A percentile compares a stretch with the other conserved stretches of the same genome.
Conservation (phyloP, 2,329 filamentous ascomycete species). For the Pseudopithomyces maydicus region DNA sequence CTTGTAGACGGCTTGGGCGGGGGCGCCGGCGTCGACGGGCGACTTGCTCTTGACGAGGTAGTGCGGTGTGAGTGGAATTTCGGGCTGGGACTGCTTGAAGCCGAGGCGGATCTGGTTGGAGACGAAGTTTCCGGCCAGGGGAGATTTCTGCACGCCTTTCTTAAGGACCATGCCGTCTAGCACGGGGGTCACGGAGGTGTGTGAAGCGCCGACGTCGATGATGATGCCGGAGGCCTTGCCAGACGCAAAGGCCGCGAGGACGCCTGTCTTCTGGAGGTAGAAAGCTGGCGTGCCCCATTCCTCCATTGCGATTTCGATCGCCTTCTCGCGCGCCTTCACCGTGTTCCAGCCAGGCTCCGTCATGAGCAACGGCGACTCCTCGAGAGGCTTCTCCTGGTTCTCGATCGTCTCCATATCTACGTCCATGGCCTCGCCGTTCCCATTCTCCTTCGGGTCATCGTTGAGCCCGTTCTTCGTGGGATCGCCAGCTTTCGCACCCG, state of each 20-base stretch:
- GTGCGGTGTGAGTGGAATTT: constrained; percentile 78
- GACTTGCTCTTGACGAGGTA: constrained; percentile 88
- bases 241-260: constrained; percentile 88
- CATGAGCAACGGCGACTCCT: constrained; percentile 89
- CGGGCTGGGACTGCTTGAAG: constrained; percentile 70
- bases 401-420: constrained; percentile 63
- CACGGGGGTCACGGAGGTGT: constrained; percentile 86
- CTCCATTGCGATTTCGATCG: constrained; percentile 96
- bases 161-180: constrained; percentile 95
- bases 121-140: constrained; percentile 86
- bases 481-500: constrained; percentile 72
- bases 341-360: constrained; percentile 95
- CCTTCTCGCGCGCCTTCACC: constrained; percentile 86
- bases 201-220: constrained; percentile 87
- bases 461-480: constrained; percentile 80
- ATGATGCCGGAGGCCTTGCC: constrained; percentile 94
- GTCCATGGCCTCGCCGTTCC: constrained; percentile 60
- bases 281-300: constrained; percentile 95
- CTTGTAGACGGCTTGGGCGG: constrained; percentile 76
- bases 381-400: constrained; percentile 72
- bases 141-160: constrained; percentile 81
- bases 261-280: constrained; percentile 87
- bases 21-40: constrained; percentile 82
- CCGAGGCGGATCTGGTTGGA: constrained; percentile 85
- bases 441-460: constrained; percentile 60